A percentile compares a stretch with the other conserved stretches of the same genome.
Conservation (phyloP, 1,284 basidiomycete genomes). For the Sporisorium scitamineum region DNA sequence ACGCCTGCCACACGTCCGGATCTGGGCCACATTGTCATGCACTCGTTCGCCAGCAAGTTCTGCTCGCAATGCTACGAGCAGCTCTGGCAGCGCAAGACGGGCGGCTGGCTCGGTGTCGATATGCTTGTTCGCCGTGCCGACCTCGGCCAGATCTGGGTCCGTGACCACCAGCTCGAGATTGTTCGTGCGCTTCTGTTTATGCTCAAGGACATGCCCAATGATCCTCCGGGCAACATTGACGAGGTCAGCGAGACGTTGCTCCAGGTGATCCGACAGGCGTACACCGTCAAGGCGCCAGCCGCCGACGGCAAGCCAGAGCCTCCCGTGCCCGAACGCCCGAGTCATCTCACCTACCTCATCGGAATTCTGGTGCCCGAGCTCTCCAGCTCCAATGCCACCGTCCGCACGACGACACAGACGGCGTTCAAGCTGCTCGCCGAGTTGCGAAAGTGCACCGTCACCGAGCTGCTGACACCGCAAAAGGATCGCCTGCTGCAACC, state of each 20-base stretch:
- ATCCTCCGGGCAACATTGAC: slow-evolving; percentile 84
- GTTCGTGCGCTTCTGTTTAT: slow-evolving; percentile 91
- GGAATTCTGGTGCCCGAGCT: slow-evolving; percentile 91
- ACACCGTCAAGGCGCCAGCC: slow-evolving; percentile 44
- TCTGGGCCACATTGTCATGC: slow-evolving; percentile 62
- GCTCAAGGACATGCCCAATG: slow-evolving; percentile 93
- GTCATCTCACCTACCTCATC: slow-evolving; percentile 74
- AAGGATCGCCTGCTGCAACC: slow-evolving; percentile 87
- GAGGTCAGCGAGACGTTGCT: slow-evolving; percentile 84
- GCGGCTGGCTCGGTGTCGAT: slow-evolving; percentile 67
- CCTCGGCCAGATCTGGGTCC: slow-evolving; percentile 79
- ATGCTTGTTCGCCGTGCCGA: slow-evolving; percentile 70
- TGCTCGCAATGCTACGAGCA: slow-evolving; percentile 68
- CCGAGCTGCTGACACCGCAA: slow-evolving; percentile 85
- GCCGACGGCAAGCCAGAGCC: slow-evolving; percentile 46
- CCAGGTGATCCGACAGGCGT: slow-evolving; percentile 76
- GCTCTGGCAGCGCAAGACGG: slow-evolving; percentile 68
- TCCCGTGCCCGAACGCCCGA: slow-evolving; percentile 47
- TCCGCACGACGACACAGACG: slow-evolving; percentile 85
- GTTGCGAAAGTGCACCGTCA: slow-evolving; percentile 78
- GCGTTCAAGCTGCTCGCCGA: slow-evolving; percentile 85
- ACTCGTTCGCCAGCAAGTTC: slow-evolving; percentile 64
- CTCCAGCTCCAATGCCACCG: slow-evolving; percentile 85
- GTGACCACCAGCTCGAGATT: slow-evolving; percentile 89
- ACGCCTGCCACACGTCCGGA: slow-evolving; percentile 58